A percentile compares a stretch with the other conserved stretches of the same genome.
phyloP scores from a whole-genome alignment of 345 rosid species.

The Eucalyptus curtisii region DNA sequence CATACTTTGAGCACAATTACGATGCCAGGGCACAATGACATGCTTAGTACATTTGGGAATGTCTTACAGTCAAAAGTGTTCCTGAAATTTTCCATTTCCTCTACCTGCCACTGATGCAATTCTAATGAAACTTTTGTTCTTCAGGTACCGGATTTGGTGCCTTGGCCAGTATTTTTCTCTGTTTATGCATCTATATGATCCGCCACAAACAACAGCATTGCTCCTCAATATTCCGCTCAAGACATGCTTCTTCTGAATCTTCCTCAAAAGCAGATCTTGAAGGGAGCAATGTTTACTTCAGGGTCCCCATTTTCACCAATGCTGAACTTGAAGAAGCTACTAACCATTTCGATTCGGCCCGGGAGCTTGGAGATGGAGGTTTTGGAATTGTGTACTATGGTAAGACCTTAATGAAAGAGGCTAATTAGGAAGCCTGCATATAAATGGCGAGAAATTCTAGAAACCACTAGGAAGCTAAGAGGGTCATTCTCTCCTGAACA shows the following conservation, averaged over 20 bases:
- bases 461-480: not conserved
- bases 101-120: not conserved
- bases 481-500: not conserved
- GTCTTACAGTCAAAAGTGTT: not conserved
- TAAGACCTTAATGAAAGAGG: conserved; percentile 3
- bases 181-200: not conserved
- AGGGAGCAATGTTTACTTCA: conserved; percentile 12
- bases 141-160: conserved; percentile 32
- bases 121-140: not conserved
- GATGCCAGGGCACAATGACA: not conserved
- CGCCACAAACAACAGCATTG: conserved; percentile 2
- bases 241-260: not conserved
- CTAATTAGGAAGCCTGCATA: not conserved
- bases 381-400: conserved; percentile 62
- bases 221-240: conserved; percentile 11
- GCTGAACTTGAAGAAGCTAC: conserved; percentile 62
- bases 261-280: conserved; percentile 23
- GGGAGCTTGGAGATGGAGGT: conserved; percentile 61
- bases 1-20: not conserved
- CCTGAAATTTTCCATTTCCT: not conserved
- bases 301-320: conserved; percentile 39
- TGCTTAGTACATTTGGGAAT: not conserved
- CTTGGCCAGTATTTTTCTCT: conserved; percentile 1
- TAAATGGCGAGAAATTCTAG: not conserved
- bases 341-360: conserved; percentile 22